Conservation (phyloP, 768 basidiomycete species). For the Russula griseocarnosa region DNA sequence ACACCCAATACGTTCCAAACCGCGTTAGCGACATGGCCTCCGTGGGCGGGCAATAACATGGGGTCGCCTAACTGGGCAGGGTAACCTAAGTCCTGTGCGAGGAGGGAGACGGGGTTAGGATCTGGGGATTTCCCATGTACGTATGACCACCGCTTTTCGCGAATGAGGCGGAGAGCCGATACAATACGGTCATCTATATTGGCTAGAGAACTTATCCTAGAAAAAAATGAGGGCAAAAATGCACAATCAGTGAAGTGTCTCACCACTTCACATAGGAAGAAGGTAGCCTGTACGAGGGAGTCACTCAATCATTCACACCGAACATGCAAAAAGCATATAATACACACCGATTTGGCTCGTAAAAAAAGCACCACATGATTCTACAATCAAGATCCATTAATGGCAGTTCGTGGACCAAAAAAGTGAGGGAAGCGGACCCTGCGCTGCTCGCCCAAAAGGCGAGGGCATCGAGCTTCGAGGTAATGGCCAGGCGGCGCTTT, state of each 20-base stretch:
- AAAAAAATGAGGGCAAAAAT: neutral
- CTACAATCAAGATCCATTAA: slow-evolving; percentile 37
- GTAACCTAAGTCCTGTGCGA: slow-evolving; percentile 54
- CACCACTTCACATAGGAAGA: slow-evolving; percentile 68
- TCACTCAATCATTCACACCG: slow-evolving; percentile 8
- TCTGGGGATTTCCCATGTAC: slow-evolving; percentile 40
- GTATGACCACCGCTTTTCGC: slow-evolving; percentile 60
- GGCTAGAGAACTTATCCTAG: slow-evolving; percentile 64
- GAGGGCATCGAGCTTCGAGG: slow-evolving; percentile 57
- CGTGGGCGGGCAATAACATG: slow-evolving; percentile 53
- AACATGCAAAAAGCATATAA: slow-evolving; percentile 1
- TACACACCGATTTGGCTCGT: slow-evolving; percentile 61
- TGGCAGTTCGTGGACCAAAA: neutral
- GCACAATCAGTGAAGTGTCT: neutral
- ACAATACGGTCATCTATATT: slow-evolving; percentile 61
- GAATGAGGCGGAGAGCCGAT: slow-evolving; percentile 49
- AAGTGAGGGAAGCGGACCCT: slow-evolving; percentile 44
- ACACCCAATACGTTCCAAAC: slow-evolving; percentile 59
- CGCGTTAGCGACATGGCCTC: slow-evolving; percentile 48
- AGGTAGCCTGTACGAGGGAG: slow-evolving; percentile 43
- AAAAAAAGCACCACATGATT: slow-evolving; percentile 89
- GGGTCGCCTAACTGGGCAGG: slow-evolving; percentile 64
- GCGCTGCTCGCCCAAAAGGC: slow-evolving; percentile 77
- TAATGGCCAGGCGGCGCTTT: slow-evolving; percentile 36
- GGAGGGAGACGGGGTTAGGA: slow-evolving; percentile 41